A percentile compares a stretch with the other conserved stretches of the same genome.
phyloP scores from a whole-genome alignment of 2,329 filamentous ascomycete genomes.

The Colletotrichum abscissum region DNA sequence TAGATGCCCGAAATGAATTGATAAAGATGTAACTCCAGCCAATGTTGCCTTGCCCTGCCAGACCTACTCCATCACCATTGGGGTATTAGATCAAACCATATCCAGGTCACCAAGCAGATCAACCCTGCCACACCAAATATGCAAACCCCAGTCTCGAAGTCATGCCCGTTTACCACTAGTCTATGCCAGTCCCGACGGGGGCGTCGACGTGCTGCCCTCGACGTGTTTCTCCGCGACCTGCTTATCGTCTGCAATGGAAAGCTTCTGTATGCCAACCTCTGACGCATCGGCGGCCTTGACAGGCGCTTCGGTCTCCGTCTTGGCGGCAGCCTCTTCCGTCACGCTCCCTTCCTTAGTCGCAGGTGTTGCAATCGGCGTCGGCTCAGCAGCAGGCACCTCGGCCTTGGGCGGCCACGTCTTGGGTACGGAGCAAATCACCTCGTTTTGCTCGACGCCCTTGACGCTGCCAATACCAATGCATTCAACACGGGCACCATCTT shows the following conservation, averaged over 20 bases:
- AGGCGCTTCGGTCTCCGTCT: constrained; percentile 37
- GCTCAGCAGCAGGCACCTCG: constrained; percentile 23
- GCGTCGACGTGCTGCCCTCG: constrained; percentile 8
- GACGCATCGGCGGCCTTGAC: constrained; percentile 40
- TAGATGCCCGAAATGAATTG: background rate
- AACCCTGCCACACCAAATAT: background rate
- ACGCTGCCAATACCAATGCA: constrained; percentile 65
- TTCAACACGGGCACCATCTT: constrained; percentile 58
- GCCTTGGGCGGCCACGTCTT: constrained; percentile 49
- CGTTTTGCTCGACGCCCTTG: constrained; percentile 56
- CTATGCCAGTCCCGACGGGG: background rate
- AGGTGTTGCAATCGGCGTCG: constrained; percentile 4
- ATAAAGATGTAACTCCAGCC: constrained; percentile 18
- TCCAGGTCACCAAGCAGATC: background rate
- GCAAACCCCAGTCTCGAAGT: background rate
- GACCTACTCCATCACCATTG: constrained; percentile 7
- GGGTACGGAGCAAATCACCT: constrained; percentile 63
- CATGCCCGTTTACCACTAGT: background rate
- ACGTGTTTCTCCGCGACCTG: constrained; percentile 27
- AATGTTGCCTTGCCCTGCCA: constrained; percentile 15
- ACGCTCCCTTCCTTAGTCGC: constrained; percentile 30
- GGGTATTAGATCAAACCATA: constrained; percentile 23
- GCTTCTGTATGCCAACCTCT: constrained; percentile 44
- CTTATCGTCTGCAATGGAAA: constrained; percentile 41
- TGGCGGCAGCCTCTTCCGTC: constrained; percentile 34